Percentiles rank a stretch among this genome's conserved stretches.
phyloP scores from a whole-genome alignment of 2,329 filamentous ascomycete genomes.

The Massarina eburnea region DNA sequence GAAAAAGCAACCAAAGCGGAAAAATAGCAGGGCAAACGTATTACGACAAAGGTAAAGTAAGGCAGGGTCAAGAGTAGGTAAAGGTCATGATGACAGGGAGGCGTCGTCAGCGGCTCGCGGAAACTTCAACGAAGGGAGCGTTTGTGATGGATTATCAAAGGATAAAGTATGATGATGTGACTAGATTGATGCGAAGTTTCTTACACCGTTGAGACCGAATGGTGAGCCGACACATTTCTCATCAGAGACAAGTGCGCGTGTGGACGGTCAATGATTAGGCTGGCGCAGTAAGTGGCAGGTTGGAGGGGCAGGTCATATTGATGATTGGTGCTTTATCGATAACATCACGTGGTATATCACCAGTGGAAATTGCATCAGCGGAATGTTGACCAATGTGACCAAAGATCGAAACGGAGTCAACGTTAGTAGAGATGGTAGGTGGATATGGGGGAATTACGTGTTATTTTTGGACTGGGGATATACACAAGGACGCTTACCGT shows the following conservation, averaged over 20 bases:
- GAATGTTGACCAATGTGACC: no score
- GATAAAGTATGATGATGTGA: background rate
- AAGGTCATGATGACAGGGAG: background rate
- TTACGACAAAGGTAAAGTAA: background rate
- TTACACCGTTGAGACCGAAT: background rate
- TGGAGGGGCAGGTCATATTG: background rate
- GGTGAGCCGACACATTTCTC: background rate
- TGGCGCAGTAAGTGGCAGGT: background rate
- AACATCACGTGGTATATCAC: conserved; percentile 3
- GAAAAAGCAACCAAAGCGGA: background rate
- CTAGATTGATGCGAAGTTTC: background rate
- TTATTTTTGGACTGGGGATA: background rate
- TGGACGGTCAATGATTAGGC: background rate
- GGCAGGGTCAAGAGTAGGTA: background rate
- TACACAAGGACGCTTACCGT: conserved; percentile 1
- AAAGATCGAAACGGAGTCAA: background rate
- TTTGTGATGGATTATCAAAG: background rate
- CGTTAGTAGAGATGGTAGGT: background rate
- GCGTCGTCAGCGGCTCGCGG: background rate
- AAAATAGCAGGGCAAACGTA: background rate
- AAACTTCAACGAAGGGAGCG: background rate
- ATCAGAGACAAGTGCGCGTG: background rate
- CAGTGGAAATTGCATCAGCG: no score
- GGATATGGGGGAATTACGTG: background rate
- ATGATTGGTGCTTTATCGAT: conserved; percentile 1